Percentiles rank a stretch among this genome's conserved stretches.
phyloP scores from a whole-genome alignment of 176 grass and related monocot genomes.

The Miscanthus lutarioriparius region DNA sequence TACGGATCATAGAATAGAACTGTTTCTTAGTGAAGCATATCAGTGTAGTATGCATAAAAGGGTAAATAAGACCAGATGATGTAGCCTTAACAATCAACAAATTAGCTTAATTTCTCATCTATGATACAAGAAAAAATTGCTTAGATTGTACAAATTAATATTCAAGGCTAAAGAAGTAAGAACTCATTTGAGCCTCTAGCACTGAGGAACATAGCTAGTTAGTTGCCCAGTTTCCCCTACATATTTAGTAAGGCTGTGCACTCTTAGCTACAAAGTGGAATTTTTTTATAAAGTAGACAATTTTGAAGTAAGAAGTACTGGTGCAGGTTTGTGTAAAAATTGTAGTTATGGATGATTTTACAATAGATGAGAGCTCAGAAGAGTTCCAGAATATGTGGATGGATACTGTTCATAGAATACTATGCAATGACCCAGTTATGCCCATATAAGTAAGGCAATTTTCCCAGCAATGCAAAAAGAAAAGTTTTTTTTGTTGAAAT shows the following conservation, averaged over 20 bases:
- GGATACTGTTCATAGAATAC: neutral
- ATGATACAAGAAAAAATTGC: neutral
- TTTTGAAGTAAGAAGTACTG: neutral
- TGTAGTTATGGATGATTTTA: neutral
- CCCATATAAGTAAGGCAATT: neutral
- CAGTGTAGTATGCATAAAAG: neutral
- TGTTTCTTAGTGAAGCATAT: neutral
- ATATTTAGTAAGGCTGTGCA: neutral
- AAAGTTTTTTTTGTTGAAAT: neutral
- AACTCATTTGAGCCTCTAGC: constrained; percentile 13
- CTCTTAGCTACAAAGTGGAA: neutral
- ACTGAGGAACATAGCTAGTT: neutral
- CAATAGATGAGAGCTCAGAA: neutral
- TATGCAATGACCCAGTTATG: neutral
- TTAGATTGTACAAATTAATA: neutral
- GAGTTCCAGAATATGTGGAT: neutral
- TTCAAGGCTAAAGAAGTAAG: neutral
- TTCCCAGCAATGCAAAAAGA: neutral
- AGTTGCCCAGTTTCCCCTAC: neutral
- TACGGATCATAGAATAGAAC: neutral
- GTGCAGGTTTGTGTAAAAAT: neutral
- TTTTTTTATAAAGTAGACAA: neutral
- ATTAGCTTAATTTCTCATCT: neutral
- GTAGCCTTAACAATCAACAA: neutral
- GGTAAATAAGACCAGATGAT: neutral